These are phyloP conservation scores for Cercospora brassicicola DNA, from an alignment of 2,329 filamentous ascomycete genomes.

Conservation along the genomic window DNA sequence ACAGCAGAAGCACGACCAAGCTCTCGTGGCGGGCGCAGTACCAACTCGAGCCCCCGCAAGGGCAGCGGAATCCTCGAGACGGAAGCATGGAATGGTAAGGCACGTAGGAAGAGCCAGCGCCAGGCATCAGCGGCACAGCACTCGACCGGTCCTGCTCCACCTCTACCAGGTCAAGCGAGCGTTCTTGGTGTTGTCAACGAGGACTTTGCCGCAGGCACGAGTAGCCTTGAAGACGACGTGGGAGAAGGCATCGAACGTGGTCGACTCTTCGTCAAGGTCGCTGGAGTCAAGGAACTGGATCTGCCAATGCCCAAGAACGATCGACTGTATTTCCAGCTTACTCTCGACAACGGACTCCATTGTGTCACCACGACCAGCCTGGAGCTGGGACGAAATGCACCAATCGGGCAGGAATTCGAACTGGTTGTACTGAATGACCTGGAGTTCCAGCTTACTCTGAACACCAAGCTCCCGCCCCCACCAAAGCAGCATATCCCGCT, in stretches of 20 bases:
- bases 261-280: slow-evolving; percentile 95
- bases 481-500: slow-evolving; percentile 42
- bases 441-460: slow-evolving; percentile 97
- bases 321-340: slow-evolving; percentile 90
- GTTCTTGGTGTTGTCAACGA: slow-evolving; percentile 66
- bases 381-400: slow-evolving; percentile 84
- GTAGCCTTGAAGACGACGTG: slow-evolving; percentile 52
- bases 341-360: slow-evolving; percentile 95
- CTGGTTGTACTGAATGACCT: slow-evolving; percentile 94
- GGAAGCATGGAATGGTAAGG: slow-evolving; percentile 90
- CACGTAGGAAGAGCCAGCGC: slow-evolving; percentile 65
- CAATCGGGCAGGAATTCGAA: slow-evolving; percentile 97
- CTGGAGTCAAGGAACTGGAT: slow-evolving; percentile 93
- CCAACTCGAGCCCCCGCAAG: slow-evolving; percentile 70
- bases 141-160: slow-evolving; percentile 67
- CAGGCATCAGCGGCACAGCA: slow-evolving; percentile 50
- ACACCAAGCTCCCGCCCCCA: slow-evolving; percentile 77
- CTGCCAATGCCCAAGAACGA: slow-evolving; percentile 87
- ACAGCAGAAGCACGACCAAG: slow-evolving; percentile 43
- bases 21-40: slow-evolving; percentile 53
- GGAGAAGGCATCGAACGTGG: slow-evolving; percentile 83
- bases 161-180: slow-evolving; percentile 83
- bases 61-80: slow-evolving; percentile 89
- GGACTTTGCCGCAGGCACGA: slow-evolving; percentile 58
- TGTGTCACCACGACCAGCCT: slow-evolving; percentile 97